These are phyloP conservation scores for Colletotrichum sojae DNA, from an alignment of 2,329 filamentous ascomycete species.

Conservation along the genomic window DNA sequence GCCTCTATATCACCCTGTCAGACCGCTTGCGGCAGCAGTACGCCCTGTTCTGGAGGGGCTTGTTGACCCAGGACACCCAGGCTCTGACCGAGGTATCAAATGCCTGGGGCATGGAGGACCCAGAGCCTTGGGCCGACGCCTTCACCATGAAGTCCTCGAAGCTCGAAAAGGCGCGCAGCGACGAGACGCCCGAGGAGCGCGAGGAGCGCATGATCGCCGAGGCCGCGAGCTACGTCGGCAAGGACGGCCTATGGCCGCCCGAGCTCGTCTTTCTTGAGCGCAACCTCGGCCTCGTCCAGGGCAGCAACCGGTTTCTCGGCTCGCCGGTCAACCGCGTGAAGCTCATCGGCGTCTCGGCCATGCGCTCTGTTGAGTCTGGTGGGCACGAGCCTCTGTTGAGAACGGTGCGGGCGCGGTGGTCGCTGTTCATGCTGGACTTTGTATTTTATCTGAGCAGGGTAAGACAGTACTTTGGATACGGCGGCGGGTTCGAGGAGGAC, in stretches of 20 bases:
- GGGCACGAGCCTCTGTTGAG: slow-evolving; percentile 5
- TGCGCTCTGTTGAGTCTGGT: slow-evolving; percentile 11
- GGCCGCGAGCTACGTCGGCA: slow-evolving; percentile 68
- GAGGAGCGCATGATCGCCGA: slow-evolving; percentile 74
- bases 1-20: slow-evolving; percentile 77
- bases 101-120: slow-evolving; percentile 74
- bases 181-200: slow-evolving; percentile 68
- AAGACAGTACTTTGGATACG: slow-evolving; percentile 22
- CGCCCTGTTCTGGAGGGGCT: slow-evolving; percentile 73
- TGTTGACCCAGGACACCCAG: slow-evolving; percentile 76
- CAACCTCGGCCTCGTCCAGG: slow-evolving; percentile 81
- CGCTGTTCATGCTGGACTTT: slow-evolving; percentile 13
- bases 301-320: slow-evolving; percentile 81
- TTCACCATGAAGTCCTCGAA: slow-evolving; percentile 75
- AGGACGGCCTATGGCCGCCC: slow-evolving; percentile 79
- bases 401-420: not conserved
- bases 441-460: slow-evolving; percentile 14
- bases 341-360: slow-evolving; percentile 63
- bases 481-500: slow-evolving; percentile 7
- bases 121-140: slow-evolving; percentile 76
- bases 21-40: slow-evolving; percentile 72
- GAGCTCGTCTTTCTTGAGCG: slow-evolving; percentile 82
- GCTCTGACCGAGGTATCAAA: slow-evolving; percentile 70
- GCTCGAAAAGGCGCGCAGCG: slow-evolving; percentile 64
- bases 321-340: slow-evolving; percentile 81